Evolutionary conservation across 345 rosid genomes (phyloP).

Genomic region (Hibiscus mutabilis): DNA sequence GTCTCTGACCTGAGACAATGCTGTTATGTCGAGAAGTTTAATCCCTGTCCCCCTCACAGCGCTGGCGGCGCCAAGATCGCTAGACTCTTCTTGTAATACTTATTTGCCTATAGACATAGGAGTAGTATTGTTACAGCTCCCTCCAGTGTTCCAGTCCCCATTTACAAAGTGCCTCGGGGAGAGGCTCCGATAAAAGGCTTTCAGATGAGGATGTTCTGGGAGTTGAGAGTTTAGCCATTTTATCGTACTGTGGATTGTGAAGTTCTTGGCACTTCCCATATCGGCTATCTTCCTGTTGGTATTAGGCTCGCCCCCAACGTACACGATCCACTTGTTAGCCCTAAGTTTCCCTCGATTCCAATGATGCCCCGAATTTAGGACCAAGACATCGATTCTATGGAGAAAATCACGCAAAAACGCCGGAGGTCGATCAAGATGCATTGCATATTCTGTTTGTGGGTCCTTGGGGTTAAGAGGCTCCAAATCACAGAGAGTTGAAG

Average conservation of each 20-base stretch:
- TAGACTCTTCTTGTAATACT: slow-evolving; percentile 54
- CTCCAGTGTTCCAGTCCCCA: slow-evolving; percentile 91
- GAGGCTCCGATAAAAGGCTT: slow-evolving; percentile 68
- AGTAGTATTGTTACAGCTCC: slow-evolving; percentile 69
- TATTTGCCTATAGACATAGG: slow-evolving; percentile 78
- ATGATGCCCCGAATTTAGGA: slow-evolving; percentile 78
- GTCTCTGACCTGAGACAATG: slow-evolving; percentile 62
- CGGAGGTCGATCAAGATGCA: slow-evolving; percentile 88
- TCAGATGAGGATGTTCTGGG: slow-evolving; percentile 40
- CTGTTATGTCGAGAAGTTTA: slow-evolving; percentile 67
- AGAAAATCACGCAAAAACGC: slow-evolving; percentile 53
- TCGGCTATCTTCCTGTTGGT: slow-evolving; percentile 46
- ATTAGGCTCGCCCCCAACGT: slow-evolving; percentile 50
- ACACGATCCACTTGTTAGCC: slow-evolving; percentile 71
- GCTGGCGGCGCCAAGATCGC: slow-evolving; percentile 47
- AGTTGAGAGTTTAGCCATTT: slow-evolving; percentile 67
- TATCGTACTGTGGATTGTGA: slow-evolving; percentile 64
- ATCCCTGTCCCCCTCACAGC: slow-evolving; percentile 67
- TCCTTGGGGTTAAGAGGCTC: slow-evolving; percentile 41
- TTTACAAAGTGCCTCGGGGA: slow-evolving; percentile 78
- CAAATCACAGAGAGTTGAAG: slow-evolving; percentile 65
- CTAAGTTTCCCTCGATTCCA: slow-evolving; percentile 78
- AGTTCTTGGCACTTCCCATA: slow-evolving; percentile 65
- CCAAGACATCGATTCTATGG: slow-evolving; percentile 49
- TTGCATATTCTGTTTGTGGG: slow-evolving; percentile 52